phyloP scores from a whole-genome alignment of 495 filamentous ascomycete genomes.

The Neurospora sp. region DNA sequence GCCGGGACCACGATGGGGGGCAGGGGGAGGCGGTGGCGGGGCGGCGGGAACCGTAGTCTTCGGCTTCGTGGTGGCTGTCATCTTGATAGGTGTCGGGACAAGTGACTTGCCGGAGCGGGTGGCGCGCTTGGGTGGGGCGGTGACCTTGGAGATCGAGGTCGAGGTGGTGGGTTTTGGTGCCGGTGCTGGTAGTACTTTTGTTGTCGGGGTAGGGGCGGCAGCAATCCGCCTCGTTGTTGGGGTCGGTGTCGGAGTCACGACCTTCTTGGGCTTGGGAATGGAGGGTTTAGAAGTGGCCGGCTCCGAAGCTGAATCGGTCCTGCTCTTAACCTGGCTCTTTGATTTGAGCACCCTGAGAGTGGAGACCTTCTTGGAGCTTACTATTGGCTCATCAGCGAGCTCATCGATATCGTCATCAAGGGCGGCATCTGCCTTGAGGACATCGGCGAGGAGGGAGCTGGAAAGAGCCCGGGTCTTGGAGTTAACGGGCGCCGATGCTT shows the following conservation, averaged over 20 bases:
- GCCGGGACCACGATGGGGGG: background rate
- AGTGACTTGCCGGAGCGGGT: background rate
- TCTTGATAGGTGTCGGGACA: background rate
- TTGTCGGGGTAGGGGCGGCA: background rate
- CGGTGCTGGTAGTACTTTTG: background rate
- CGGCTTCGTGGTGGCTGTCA: background rate
- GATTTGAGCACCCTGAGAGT: background rate
- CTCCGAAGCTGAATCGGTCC: background rate
- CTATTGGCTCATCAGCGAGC: background rate
- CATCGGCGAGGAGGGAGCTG: slow-evolving; percentile 10
- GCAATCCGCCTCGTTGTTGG: background rate
- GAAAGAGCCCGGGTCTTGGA: slow-evolving; percentile 4
- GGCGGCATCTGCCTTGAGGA: slow-evolving; percentile 3
- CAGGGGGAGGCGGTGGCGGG: background rate
- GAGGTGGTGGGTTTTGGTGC: background rate
- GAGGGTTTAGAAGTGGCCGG: background rate
- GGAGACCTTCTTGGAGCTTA: background rate
- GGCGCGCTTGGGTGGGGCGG: background rate
- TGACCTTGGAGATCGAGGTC: background rate
- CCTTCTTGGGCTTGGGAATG: background rate
- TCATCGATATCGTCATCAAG: slow-evolving; percentile 7
- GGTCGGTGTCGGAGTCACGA: background rate
- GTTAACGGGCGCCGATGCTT: background rate
- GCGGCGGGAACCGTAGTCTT: background rate
- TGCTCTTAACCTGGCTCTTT: background rate